Percentiles rank a stretch among this genome's conserved stretches.
These are phyloP conservation scores for Cladosporium sp. DNA, from an alignment of 2,329 filamentous ascomycete genomes.

Conservation along the genomic window DNA sequence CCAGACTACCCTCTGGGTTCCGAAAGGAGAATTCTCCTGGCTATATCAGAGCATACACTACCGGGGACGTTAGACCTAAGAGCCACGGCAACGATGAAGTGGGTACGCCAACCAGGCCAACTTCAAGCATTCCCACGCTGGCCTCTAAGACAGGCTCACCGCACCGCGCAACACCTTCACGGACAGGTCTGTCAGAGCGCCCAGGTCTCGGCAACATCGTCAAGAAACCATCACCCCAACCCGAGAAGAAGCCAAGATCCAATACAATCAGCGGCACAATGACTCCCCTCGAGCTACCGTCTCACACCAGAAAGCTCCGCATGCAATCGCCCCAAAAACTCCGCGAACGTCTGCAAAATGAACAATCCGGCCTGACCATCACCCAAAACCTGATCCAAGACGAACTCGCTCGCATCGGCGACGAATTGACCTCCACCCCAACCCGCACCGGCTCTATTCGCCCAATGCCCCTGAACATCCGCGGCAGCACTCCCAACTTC, in stretches of 20 bases:
- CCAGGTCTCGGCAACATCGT: constrained; percentile 49
- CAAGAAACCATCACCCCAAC: constrained; percentile 57
- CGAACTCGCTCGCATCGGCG: constrained; percentile 74
- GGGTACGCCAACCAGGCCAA: constrained; percentile 16
- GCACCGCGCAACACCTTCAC: constrained; percentile 39
- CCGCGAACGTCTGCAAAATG: constrained; percentile 77
- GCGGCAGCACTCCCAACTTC: constrained; percentile 30
- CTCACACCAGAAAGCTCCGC: constrained; percentile 56
- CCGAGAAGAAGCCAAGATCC: constrained; percentile 24
- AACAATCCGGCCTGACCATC: constrained; percentile 69
- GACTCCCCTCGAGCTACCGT: constrained; percentile 15
- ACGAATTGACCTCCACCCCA: constrained; percentile 61
- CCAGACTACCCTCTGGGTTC: constrained; percentile 34
- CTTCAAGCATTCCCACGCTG: constrained; percentile 49
- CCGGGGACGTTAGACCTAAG: constrained; percentile 23
- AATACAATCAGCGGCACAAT: constrained; percentile 23
- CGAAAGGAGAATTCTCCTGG: constrained; percentile 42
- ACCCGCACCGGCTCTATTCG: constrained; percentile 16
- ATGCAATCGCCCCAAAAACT: constrained; percentile 63
- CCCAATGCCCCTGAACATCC: constrained; percentile 15
- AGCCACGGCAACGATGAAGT: constrained; percentile 22
- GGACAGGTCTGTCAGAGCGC: constrained; percentile 49
- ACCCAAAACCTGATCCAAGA: constrained; percentile 66
- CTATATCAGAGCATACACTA: constrained; percentile 19
- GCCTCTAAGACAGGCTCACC: constrained; percentile 27